Evolutionary conservation across 305 asterid species (phyloP).

Genomic region (Fraxinus latifolia): DNA sequence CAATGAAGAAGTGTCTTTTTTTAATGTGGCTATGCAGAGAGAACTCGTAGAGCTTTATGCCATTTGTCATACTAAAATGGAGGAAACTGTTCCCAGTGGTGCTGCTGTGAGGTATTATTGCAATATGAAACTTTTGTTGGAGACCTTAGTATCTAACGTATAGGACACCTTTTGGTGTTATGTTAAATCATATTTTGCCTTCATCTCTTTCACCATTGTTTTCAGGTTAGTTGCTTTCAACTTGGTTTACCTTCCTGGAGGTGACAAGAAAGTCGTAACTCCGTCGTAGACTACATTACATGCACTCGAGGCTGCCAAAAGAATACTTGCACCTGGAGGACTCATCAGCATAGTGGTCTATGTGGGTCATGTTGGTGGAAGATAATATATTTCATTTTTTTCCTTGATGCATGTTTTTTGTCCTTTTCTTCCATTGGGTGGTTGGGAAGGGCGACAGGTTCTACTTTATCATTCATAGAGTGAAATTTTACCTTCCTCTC

Average conservation of each 20-base stretch:
- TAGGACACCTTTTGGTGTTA: background rate
- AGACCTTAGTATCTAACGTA: background rate
- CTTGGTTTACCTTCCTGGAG: conserved; percentile 91
- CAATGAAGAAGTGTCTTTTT: conserved; percentile 11
- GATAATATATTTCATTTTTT: conserved; percentile 32
- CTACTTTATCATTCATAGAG: background rate
- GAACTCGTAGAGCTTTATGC: conserved; percentile 71
- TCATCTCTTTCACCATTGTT: background rate
- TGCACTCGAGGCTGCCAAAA: conserved; percentile 76
- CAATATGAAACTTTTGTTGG: background rate
- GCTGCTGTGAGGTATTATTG: conserved; percentile 54
- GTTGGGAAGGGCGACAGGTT: background rate
- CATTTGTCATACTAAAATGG: conserved; percentile 78
- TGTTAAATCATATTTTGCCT: background rate
- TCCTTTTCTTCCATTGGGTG: background rate
- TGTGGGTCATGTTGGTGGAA: conserved; percentile 80
- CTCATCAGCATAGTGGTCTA: conserved; percentile 73
- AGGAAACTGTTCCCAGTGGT: conserved; percentile 62
- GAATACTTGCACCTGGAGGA: conserved; percentile 61
- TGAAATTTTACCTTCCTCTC: background rate
- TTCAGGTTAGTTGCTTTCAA: conserved; percentile 84
- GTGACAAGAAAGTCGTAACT: conserved; percentile 64
- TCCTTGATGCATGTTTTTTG: background rate
- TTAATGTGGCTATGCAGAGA: conserved; percentile 46
- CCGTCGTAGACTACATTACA: conserved; percentile 56